Percentiles rank a stretch among this genome's conserved stretches.
Conservation (phyloP, 257 asterid species). For the Gardenia jasminoides region DNA sequence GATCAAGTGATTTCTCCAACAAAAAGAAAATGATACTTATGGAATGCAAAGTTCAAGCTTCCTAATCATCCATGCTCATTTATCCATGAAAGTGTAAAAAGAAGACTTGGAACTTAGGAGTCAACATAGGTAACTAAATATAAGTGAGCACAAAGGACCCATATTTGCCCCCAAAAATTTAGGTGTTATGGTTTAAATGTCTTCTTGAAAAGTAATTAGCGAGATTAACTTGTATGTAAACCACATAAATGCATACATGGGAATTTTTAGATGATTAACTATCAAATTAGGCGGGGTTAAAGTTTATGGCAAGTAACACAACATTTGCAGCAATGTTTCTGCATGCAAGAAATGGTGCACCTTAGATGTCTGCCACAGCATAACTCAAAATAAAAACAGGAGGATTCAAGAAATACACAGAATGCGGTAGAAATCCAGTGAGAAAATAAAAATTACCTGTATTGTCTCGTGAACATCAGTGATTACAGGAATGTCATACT, state of each 20-base stretch:
- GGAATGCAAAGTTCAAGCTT: neutral
- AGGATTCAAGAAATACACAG: neutral
- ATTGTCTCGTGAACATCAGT: conserved; percentile 79
- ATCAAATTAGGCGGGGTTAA: neutral
- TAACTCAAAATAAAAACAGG: neutral
- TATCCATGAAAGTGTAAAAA: neutral
- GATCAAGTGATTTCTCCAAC: neutral
- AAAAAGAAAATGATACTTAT: neutral
- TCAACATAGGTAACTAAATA: neutral
- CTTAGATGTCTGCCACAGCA: neutral
- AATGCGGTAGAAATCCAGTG: too few species aligned
- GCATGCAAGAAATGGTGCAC: too few species aligned
- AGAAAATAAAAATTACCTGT: conserved; percentile 45
- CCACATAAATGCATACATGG: too few species aligned
- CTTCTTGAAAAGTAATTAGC: neutral
- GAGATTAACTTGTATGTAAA: neutral
- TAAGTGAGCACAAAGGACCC: neutral
- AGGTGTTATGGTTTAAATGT: neutral
- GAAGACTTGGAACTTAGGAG: neutral
- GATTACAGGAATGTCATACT: conserved; percentile 65
- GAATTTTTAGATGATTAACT: neutral
- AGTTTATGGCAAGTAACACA: neutral
- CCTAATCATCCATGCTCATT: neutral
- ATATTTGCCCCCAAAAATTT: neutral
- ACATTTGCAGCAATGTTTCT: neutral